phyloP scores from a whole-genome alignment of 2,329 filamentous ascomycete species.

The Colletotrichum scovillei region DNA sequence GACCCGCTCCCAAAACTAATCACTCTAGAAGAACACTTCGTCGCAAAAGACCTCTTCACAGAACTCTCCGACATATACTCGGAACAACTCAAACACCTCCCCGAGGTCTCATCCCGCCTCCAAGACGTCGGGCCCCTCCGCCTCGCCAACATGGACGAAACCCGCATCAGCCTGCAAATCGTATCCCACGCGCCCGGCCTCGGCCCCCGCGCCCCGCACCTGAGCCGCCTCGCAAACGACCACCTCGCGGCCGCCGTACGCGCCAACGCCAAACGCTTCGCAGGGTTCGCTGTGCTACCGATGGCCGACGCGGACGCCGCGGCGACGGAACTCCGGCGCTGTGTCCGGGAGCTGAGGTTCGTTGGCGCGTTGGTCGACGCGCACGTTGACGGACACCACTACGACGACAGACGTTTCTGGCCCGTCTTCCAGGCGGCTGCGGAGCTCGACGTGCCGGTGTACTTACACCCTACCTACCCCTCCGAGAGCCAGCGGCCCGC shows the following conservation, averaged over 20 bases:
- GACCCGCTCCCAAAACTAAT: constrained; percentile 44
- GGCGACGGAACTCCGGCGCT: constrained; percentile 61
- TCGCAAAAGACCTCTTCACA: constrained; percentile 38
- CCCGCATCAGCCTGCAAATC: constrained; percentile 39
- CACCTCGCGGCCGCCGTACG: constrained; percentile 34
- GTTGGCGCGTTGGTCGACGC: constrained; percentile 71
- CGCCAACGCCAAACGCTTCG: not conserved
- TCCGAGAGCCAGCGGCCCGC: constrained; percentile 40
- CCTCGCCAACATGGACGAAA: constrained; percentile 40
- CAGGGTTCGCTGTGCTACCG: constrained; percentile 37
- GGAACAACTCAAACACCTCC: constrained; percentile 38
- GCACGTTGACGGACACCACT: constrained; percentile 67
- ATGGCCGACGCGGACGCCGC: constrained; percentile 65
- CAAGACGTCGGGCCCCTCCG: constrained; percentile 38
- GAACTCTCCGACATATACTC: constrained; percentile 34
- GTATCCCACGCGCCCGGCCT: constrained; percentile 33
- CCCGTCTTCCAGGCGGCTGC: constrained; percentile 66
- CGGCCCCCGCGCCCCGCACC: constrained; percentile 19
- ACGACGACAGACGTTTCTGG: constrained; percentile 72
- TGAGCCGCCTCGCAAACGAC: constrained; percentile 43
- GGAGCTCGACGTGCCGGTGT: constrained; percentile 72
- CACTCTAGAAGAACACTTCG: constrained; percentile 55
- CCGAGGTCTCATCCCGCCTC: constrained; percentile 39
- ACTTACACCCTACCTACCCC: constrained; percentile 66
- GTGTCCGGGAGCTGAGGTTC: constrained; percentile 68